A percentile compares a stretch with the other conserved stretches of the same genome.
phyloP scores from a whole-genome alignment of 306 rosid genomes.

The Vicia villosa region DNA sequence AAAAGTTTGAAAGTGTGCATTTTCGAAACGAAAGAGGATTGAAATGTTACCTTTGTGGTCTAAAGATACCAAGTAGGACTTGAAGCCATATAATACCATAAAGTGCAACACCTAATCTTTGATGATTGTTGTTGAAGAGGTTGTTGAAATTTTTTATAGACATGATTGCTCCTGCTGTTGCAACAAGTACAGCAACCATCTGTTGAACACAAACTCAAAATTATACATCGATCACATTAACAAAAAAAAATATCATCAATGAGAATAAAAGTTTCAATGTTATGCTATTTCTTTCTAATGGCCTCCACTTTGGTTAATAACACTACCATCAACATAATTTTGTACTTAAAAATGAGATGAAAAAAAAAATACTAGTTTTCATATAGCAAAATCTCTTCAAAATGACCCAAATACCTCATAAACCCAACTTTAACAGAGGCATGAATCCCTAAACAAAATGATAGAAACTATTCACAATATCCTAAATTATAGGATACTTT shows the following conservation, averaged over 20 bases:
- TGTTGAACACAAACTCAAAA: conserved; percentile 41
- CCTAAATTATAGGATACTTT: too few relatives aligned
- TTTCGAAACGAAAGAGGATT: neutral
- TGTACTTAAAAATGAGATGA: neutral
- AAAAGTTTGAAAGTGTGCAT: neutral
- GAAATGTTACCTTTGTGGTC: conserved; percentile 66
- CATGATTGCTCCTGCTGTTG: conserved; percentile 84
- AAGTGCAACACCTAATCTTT: conserved; percentile 79
- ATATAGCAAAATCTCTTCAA: too few relatives aligned
- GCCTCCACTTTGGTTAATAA: neutral
- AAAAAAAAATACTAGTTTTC: neutral
- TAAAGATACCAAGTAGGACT: conserved; percentile 59
- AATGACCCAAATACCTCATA: too few relatives aligned
- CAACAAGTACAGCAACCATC: conserved; percentile 65
- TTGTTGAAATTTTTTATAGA: conserved; percentile 86
- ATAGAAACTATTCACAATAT: too few relatives aligned
- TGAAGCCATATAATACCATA: conserved; percentile 83
- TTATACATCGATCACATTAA: neutral
- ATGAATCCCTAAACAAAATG: too few relatives aligned
- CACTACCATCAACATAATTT: neutral
- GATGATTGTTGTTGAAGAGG: conserved; percentile 81
- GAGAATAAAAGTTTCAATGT: neutral
- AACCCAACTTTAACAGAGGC: too few relatives aligned
- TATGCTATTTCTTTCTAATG: too few relatives aligned
- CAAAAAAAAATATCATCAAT: neutral